Evolutionary conservation across 805 yeast genomes (phyloP), one percentile per base, ranked within the genome.

Genomic region (Dipodascus albidus): DNA sequence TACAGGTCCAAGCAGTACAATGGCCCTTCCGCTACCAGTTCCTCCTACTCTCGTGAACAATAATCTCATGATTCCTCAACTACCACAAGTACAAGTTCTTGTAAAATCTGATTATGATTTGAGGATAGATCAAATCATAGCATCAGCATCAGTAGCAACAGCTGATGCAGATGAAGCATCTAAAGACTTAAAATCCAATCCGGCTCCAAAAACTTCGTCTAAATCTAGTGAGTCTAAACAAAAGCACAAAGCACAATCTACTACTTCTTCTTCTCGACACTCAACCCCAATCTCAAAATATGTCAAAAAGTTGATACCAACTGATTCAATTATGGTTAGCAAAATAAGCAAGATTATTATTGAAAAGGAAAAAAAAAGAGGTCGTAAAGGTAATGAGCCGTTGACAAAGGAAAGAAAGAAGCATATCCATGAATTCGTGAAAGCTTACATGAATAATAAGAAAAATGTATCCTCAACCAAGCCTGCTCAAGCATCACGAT

Each of bases 291-390:
- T 91, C 64, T 97, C 96, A 1, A 68, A 74, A 15, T 73, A 79
- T 59, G 85, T 91, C 9, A 97, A 97, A 8, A 88, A 89, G 95
- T 85, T 2, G 75, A 80, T 53, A 63, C 87, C 51, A 91, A 90
- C 68, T 76, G 76, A 41, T 84, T 89, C 67, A 87, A 17, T 38
- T 4, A 38, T 38, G 44, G 17, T 96, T 1, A 78, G 80, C 56
- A 96, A 89, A 50, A 80, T 91, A 54, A 88, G 83, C 3, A 77
- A 81, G 57, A 68, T 73, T 0, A 70, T 93, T 48, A 79, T 82
- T 0, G 74, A 75, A 2, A 93, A 91, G 65, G 97, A 88, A 65
- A 50, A 76, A 54, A 76, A 75, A 55, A 56, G 60, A 2, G 71
- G 66, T 6, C 59, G 54, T 24, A 49, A 27, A 3, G 56, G 66